These are phyloP conservation scores for Ustilago loliicola DNA, from an alignment of 1,284 basidiomycete genomes.

Conservation along the genomic window DNA sequence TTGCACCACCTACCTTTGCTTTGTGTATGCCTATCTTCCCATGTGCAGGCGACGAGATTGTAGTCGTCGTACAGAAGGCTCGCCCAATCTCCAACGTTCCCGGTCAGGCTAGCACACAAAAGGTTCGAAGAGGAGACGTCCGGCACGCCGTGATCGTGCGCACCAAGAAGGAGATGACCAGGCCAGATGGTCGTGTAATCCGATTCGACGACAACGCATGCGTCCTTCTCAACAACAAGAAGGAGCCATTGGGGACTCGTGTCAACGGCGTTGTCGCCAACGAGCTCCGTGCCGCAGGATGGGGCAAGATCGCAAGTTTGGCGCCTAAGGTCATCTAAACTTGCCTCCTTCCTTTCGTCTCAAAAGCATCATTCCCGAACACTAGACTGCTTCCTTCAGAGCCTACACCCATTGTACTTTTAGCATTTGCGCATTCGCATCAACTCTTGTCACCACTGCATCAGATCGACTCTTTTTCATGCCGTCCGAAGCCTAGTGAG, in stretches of 20 bases:
- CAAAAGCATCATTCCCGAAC: conserved; percentile 21
- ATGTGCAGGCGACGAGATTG: conserved; percentile 87
- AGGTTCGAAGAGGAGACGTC: conserved; percentile 89
- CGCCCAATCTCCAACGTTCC: conserved; percentile 77
- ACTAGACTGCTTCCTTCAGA: background rate
- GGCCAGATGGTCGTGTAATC: conserved; percentile 88
- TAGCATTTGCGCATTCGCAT: conserved; percentile 18
- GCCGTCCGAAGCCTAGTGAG: no score
- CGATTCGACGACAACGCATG: conserved; percentile 98
- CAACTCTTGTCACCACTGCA: conserved; percentile 20
- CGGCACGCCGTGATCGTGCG: conserved; percentile 94
- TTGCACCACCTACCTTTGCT: conserved; percentile 11
- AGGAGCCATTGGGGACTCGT: conserved; percentile 94
- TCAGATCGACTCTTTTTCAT: no score
- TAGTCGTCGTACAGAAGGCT: conserved; percentile 94
- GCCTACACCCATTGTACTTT: conserved; percentile 29
- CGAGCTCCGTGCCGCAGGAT: conserved; percentile 89
- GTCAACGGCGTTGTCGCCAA: conserved; percentile 93
- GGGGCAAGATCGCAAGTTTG: conserved; percentile 92
- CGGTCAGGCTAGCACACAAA: conserved; percentile 73
- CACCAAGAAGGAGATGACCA: conserved; percentile 82
- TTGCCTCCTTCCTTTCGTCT: background rate
- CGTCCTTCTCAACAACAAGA: conserved; percentile 94
- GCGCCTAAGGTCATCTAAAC: conserved; percentile 84
- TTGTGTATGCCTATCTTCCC: conserved; percentile 72